phyloP scores from a whole-genome alignment of 2,329 filamentous ascomycete species.

The Phoma sp. region DNA sequence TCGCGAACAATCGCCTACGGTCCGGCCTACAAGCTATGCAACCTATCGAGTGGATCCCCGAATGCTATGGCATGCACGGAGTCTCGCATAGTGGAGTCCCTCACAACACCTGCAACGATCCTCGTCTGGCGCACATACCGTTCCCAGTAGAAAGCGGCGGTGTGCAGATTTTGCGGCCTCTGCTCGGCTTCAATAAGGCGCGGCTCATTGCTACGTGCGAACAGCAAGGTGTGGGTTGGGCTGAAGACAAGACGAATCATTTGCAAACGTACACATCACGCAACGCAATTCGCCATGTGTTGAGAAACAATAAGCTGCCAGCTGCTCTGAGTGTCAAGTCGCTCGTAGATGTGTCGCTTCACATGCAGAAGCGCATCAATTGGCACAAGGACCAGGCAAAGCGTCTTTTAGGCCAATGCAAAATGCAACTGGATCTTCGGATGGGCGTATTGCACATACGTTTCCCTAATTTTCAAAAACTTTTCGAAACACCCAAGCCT shows the following conservation, averaged over 20 bases:
- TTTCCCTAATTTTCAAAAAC: conserved; percentile 31
- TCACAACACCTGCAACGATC: not conserved
- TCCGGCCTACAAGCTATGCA: conserved; percentile 77
- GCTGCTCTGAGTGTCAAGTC: conserved; percentile 67
- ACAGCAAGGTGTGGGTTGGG: conserved; percentile 73
- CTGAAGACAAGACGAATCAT: conserved; percentile 83
- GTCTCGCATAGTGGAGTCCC: conserved; percentile 59
- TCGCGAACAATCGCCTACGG: conserved; percentile 71
- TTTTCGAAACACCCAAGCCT: too few relatives aligned
- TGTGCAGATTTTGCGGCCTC: conserved; percentile 71
- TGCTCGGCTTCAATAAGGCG: conserved; percentile 75
- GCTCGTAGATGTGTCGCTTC: conserved; percentile 59
- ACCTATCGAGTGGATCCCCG: conserved; percentile 73
- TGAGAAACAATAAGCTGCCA: conserved; percentile 68
- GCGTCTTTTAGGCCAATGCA: conserved; percentile 59
- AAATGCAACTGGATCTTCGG: conserved; percentile 54
- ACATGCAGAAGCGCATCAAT: conserved; percentile 63
- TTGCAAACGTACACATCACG: conserved; percentile 78
- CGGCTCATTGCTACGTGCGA: conserved; percentile 78
- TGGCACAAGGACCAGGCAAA: conserved; percentile 62
- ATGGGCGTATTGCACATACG: conserved; percentile 45
- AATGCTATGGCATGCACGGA: conserved; percentile 78
- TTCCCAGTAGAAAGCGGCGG: conserved; percentile 67
- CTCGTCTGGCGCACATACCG: not conserved
- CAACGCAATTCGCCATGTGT: conserved; percentile 79